Evolutionary conservation across 192 early-diverging fungal genomes (phyloP), one percentile per base, ranked within the genome.

Genomic region (Coemansia sp.): DNA sequence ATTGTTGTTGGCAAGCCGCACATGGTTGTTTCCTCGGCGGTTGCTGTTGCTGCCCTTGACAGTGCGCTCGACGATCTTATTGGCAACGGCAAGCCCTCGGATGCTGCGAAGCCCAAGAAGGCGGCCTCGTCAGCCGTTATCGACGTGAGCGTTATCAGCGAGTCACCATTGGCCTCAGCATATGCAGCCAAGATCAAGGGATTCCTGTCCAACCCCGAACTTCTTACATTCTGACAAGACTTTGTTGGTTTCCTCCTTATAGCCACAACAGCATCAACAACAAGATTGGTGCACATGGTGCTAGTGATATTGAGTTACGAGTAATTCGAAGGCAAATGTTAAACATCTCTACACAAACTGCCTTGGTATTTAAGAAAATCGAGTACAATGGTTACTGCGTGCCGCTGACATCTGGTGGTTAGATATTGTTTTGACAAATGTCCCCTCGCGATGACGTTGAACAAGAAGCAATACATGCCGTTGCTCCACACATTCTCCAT

Each of bases 1-100:
- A 88, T 91, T 20, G 73, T 92, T 57, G 86, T 91, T 34, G 89
- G 91, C 70, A 46, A 57, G 35, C 75, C 74, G 4, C 57, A 65
- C 15, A 45, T 41, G 4, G 71, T 67, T 5, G 73, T 79, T 5
- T 73, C 75, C 6, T n/a, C 67, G 10, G 65, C 65, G 6, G 70
- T 58, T 5, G 73, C 76, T 13, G 41, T 14, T 13, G 64, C 62
- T 1, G 74, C 52, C 1, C 56, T 79, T 34, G 74, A 72, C 35
- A 46, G 60, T 46, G 74, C 74, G 11, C 69, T 83, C 0, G 60
- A 73, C 34, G 61, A 65, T n/a, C 61, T 83, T 25, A 63, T 73
- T 50, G 73, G 71, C 36, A 66, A 41, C 32, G 15, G 34, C 19
- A 17, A 9, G 6, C 9, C 32, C 5, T 35, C 55, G n/a, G 55